Evolutionary conservation across 805 yeast genomes (phyloP).

Genomic region (Candida anglica): DNA sequence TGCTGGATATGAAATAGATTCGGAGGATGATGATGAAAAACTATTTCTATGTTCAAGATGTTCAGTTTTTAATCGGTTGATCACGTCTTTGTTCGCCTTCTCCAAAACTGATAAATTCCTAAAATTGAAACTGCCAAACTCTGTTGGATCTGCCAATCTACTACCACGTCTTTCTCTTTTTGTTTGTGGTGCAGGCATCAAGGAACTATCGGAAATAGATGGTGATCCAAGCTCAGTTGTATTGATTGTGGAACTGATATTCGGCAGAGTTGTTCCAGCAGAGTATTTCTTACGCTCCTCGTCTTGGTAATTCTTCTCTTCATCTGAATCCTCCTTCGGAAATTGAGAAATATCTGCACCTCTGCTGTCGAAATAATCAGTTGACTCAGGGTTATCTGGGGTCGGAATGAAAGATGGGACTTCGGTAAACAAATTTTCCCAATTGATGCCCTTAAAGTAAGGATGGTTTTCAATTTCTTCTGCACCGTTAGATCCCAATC

Average conservation of each 20-base stretch:
- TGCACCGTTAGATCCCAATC: constrained; percentile 80
- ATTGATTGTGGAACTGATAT: constrained; percentile 10
- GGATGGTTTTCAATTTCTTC: constrained; percentile 77
- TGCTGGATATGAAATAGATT: constrained; percentile 32
- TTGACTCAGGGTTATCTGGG: constrained; percentile 74
- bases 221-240: constrained; percentile 17
- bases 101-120: constrained; percentile 87
- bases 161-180: constrained; percentile 70
- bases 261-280: background rate
- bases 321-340: constrained; percentile 43
- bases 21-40: constrained; percentile 47
- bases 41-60: constrained; percentile 61
- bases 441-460: constrained; percentile 66
- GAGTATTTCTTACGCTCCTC: background rate
- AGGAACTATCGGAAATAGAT: constrained; percentile 12
- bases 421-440: constrained; percentile 68
- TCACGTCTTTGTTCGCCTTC: constrained; percentile 89
- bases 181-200: constrained; percentile 4
- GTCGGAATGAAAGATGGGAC: constrained; percentile 83
- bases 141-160: constrained; percentile 65
- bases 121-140: constrained; percentile 91
- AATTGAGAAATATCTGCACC: constrained; percentile 77
- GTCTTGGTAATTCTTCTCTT: constrained; percentile 8
- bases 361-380: constrained; percentile 86
- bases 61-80: constrained; percentile 80